phyloP scores from a whole-genome alignment of 164 flowering plant genomes.

The Kalanchoe fedtschenkoi region DNA sequence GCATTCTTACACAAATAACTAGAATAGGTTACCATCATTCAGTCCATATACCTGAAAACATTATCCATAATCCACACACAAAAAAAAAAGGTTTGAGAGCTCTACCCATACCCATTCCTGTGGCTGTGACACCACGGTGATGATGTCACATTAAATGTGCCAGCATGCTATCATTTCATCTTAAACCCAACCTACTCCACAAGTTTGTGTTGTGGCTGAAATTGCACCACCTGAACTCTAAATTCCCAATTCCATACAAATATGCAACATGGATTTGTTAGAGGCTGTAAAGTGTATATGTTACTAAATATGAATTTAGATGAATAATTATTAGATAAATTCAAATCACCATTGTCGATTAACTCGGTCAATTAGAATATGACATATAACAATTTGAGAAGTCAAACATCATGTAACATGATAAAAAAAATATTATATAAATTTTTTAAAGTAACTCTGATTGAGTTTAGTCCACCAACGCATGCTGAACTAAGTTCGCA shows the following conservation, averaged over 20 bases:
- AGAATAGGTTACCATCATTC: too few relatives aligned
- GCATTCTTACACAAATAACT: too few relatives aligned
- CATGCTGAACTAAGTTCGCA: too few relatives aligned
- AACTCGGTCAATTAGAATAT: not conserved
- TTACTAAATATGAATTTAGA: not conserved
- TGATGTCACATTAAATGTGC: not conserved
- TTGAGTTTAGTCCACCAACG: too few relatives aligned
- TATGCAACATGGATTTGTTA: conserved; percentile 1
- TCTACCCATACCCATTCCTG: not conserved
- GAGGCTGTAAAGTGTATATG: not conserved
- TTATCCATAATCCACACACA: too few relatives aligned
- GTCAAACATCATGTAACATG: too few relatives aligned
- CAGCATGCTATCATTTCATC: not conserved
- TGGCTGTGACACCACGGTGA: not conserved
- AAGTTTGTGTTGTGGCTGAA: not conserved
- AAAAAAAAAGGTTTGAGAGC: not conserved
- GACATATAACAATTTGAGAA: not conserved
- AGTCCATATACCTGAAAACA: too few relatives aligned
- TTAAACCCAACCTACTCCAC: conserved; percentile 1
- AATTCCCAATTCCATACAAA: too few relatives aligned
- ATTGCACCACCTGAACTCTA: conserved; percentile 2
- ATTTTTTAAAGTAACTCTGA: too few relatives aligned
- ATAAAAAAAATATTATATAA: too few relatives aligned
- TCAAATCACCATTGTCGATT: too few relatives aligned
- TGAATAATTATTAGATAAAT: too few relatives aligned